Base-by-base conservation (phyloP, 2,329 filamentous ascomycete genomes). In the Nigrospora oryzae region DNA sequence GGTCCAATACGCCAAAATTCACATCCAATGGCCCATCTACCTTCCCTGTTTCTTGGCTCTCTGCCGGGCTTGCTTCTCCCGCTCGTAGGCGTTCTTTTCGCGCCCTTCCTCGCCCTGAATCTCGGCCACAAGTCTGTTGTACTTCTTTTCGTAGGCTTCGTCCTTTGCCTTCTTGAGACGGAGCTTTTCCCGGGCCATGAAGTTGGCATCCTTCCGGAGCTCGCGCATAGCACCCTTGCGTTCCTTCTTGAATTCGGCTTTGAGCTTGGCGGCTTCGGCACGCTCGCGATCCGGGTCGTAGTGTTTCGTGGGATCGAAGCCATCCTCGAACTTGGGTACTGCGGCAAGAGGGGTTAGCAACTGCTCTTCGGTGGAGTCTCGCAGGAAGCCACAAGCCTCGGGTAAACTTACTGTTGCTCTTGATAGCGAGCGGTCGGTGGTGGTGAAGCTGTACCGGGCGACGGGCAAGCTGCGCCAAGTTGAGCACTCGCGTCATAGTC, bases 221-320 rank as follows among this genome's bases (percentile, higher is more conserved):
- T 98, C 93, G 55, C 93, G 80, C 73, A 98, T 78, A 7, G 90
- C 91, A 2, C 90, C 91, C 79, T 98, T 98, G 65, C 81, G 79
- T 75, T 98, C 93, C 61, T 86, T 81, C 81, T 95, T 95, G 77
- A 90, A 87, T 71, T 97, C 91, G 50, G 83, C 83, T 69, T 83
- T 83, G 59, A 98, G 77, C 65, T 90, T 93, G 60, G 83, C 83
- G 49, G 86, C 68, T 60, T 96, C 89, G 17, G 87, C 84, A 32
- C 93, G 86, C 66, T 95, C 89, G 54, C 83, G 84, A 66, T 98
- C 86, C 1, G 89, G 89, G 61, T 98, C 94, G 77, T 98, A 97
- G 75, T 97, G 93, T 69, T 89, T 91, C 70, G 86, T 81, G 3
- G 93, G 93, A 64, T 95, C 93, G 77, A 89, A 98, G 46, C 79